Evolutionary conservation across 2,329 filamentous ascomycete genomes (phyloP).

Genomic region (Colletotrichum godetiae): DNA sequence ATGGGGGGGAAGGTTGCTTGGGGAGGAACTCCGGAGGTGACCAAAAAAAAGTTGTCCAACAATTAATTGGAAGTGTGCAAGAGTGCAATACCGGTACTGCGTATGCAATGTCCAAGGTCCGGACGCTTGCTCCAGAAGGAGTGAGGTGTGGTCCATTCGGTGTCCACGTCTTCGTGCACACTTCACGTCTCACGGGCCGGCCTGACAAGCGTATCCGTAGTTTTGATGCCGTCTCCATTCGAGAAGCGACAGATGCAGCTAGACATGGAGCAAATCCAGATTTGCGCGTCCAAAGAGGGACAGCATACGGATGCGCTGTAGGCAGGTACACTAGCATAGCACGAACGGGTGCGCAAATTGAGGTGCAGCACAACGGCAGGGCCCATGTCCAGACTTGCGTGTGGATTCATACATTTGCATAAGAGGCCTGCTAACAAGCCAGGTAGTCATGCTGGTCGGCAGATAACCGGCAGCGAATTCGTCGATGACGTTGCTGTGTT

Average conservation of each 20-base stretch:
- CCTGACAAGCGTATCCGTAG: conserved; percentile 9
- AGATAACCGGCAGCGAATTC: conserved; percentile 11
- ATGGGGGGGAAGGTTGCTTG: neutral
- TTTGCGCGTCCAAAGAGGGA: neutral
- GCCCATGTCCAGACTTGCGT: neutral
- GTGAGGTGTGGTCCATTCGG: neutral
- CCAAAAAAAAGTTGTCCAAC: neutral
- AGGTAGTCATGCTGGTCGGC: neutral
- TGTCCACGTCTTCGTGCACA: neutral
- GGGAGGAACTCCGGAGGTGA: neutral
- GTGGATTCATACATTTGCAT: neutral
- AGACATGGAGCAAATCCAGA: neutral
- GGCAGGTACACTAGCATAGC: neutral
- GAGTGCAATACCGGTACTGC: neutral
- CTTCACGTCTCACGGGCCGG: neutral
- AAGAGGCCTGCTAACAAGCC: neutral
- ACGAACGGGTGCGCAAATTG: neutral
- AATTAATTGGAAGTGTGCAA: neutral
- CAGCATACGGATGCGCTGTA: neutral
- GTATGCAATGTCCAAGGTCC: neutral
- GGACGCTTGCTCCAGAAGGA: neutral
- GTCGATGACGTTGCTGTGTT: conserved; percentile 32
- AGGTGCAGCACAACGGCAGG: neutral
- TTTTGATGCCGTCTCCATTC: neutral
- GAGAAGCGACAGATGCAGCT: neutral